A percentile compares a stretch with the other conserved stretches of the same genome.
phyloP scores from a whole-genome alignment of 495 filamentous ascomycete species.

The Hypoxylon fragiforme region DNA sequence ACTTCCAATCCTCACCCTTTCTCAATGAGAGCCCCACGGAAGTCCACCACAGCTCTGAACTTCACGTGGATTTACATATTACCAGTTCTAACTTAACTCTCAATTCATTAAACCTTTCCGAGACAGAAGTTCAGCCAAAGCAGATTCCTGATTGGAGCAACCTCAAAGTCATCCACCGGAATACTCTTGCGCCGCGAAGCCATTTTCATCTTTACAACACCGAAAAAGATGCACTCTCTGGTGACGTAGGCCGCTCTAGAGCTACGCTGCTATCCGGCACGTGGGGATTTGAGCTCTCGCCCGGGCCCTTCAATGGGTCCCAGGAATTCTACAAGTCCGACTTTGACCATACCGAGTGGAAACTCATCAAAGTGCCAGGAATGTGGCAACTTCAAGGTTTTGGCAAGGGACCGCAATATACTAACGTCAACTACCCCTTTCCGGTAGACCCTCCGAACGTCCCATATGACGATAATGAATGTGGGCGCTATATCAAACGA shows the following conservation, averaged over 20 bases:
- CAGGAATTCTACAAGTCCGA: constrained; percentile 44
- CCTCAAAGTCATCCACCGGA: constrained; percentile 62
- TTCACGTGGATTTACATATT: constrained; percentile 32
- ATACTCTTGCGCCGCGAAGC: constrained; percentile 63
- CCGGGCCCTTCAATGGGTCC: constrained; percentile 53
- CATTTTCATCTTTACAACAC: constrained; percentile 48
- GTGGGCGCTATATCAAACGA: constrained; percentile 60
- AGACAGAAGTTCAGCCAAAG: constrained; percentile 27
- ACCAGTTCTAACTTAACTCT: constrained; percentile 1
- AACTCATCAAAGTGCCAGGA: constrained; percentile 62
- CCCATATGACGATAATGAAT: constrained; percentile 66
- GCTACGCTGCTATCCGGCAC: constrained; percentile 56
- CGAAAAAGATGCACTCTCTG: constrained; percentile 22
- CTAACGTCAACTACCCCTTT: constrained; percentile 66
- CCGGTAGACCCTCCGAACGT: constrained; percentile 63
- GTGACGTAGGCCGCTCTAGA: constrained; percentile 39
- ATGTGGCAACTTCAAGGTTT: constrained; percentile 74
- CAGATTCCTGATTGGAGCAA: constrained; percentile 62
- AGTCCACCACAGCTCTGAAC: constrained; percentile 9
- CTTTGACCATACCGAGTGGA: constrained; percentile 50
- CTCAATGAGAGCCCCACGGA: background rate
- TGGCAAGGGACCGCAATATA: constrained; percentile 65
- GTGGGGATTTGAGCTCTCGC: constrained; percentile 61
- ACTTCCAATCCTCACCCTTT: background rate
- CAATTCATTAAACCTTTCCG: background rate